Conservation (phyloP, 108 stramenopile species). For the Fistulifera solaris region DNA sequence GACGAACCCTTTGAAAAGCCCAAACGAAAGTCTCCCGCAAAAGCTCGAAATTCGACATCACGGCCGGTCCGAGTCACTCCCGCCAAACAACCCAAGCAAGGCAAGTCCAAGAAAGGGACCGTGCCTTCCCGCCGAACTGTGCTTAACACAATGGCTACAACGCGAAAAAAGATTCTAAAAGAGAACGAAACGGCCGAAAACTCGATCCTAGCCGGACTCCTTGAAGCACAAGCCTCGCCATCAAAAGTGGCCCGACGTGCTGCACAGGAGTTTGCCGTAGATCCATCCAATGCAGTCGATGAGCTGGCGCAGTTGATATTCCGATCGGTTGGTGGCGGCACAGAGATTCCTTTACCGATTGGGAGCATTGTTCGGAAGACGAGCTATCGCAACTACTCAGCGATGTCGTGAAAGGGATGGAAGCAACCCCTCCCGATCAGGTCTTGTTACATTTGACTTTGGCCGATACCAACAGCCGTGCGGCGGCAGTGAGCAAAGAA, state of each 20-base stretch:
- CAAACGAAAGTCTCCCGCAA: background rate
- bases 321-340: conserved; percentile 62
- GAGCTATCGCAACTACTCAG: conserved; percentile 61
- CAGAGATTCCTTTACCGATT: conserved; percentile 25
- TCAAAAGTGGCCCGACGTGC: conserved; percentile 19
- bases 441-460: conserved; percentile 47
- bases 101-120: background rate
- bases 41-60: conserved; percentile 3
- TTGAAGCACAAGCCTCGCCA: background rate
- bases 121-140: background rate
- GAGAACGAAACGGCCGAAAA: conserved; percentile 15
- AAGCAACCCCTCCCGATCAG: conserved; percentile 32
- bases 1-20: background rate
- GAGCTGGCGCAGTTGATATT: conserved; percentile 66
- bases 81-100: background rate
- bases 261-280: conserved; percentile 26
- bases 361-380: conserved; percentile 63
- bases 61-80: background rate
- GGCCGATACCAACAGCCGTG: conserved; percentile 3
- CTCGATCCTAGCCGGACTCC: conserved; percentile 29
- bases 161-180: conserved; percentile 26
- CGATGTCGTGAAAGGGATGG: conserved; percentile 71
- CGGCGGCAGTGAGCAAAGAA: conserved; percentile 22
- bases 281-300: conserved; percentile 52
- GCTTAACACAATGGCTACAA: conserved; percentile 6